Conservation (phyloP, 2,329 filamentous ascomycete genomes). For the Knufia petricola region DNA sequence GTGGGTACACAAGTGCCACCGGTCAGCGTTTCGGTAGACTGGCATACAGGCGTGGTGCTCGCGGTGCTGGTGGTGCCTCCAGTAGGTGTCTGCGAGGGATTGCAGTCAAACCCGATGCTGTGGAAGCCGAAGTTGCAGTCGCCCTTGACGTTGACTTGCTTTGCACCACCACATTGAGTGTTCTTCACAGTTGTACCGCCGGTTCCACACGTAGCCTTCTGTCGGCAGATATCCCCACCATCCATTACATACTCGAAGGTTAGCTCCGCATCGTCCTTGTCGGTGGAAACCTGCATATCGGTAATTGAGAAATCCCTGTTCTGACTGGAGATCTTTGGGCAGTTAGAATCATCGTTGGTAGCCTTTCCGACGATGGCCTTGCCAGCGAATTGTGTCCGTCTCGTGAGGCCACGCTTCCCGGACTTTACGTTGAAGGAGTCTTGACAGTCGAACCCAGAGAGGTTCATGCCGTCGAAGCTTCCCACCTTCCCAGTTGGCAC, state of each 20-base stretch:
- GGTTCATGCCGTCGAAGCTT: conserved; percentile 62
- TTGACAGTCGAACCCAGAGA: conserved; percentile 62
- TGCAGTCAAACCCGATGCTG: conserved; percentile 66
- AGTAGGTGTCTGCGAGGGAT: conserved; percentile 14
- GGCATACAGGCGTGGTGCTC: background rate
- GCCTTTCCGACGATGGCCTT: conserved; percentile 54
- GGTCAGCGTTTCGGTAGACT: background rate
- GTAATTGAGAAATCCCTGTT: conserved; percentile 62
- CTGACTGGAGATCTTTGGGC: conserved; percentile 50
- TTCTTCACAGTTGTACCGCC: conserved; percentile 65
- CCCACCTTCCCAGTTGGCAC: conserved; percentile 53
- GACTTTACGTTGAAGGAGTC: conserved; percentile 47
- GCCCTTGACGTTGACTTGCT: conserved; percentile 47
- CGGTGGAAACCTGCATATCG: conserved; percentile 61
- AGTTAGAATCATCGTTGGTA: conserved; percentile 29
- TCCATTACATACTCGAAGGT: conserved; percentile 83
- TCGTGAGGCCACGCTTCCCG: conserved; percentile 43
- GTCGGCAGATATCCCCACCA: conserved; percentile 72
- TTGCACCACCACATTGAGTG: conserved; percentile 85
- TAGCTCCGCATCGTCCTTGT: conserved; percentile 68
- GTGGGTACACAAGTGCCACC: conserved; percentile 3
- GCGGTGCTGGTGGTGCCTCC: conserved; percentile 8
- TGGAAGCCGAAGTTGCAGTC: conserved; percentile 65
- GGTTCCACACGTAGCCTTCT: conserved; percentile 57
- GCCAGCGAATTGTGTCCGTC: conserved; percentile 27